Base-by-base conservation (phyloP, 805 yeast genomes). In the Hanseniaspora jakobsenii region DNA sequence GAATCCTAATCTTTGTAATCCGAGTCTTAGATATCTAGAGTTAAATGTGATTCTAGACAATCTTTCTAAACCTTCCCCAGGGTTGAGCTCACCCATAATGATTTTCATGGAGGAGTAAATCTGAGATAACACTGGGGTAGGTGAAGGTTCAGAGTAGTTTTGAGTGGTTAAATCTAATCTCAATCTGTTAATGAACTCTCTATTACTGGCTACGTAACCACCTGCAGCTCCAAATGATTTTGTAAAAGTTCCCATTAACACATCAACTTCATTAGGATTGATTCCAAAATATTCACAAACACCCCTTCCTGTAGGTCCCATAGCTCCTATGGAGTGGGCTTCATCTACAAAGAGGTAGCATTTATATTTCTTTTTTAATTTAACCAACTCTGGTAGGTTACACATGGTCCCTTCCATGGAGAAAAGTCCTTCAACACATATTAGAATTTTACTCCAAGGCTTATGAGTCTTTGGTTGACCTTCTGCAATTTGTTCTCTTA, bases 191-290 rank as follows among this genome's bases (percentile, higher is more conserved):
- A 89, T 79, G 26, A 84, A 64, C 38, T 62, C 65, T 56, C 76
- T 71, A 50, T 70, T 70, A 36, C 81, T 93, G n/a, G 95, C 89
- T 51, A 91, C 67, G 60, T 91, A 91, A 37, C 98, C 99, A 57
- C 99, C 99, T 32, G 97, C 85, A 14, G 98, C 97, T 60, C 99
- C 98, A 61, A 91, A 91, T 1, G 95, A 84, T 64, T 91, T 91
- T 42, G 98, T 93, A 47, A 91, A 73, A 6, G 99, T 91, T 40
- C 99, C 99, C 99, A 91, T 91, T 52, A 91, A 65, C 50, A 91
- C 66, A 64, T 91, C 99, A 47, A 91, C 69, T 35, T 74, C 74
- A 10, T 65, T 59, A 32, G 97, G 89, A 51, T 77, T 72, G 38
- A 91, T 74, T 44, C 79, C 80, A 61, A 82, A 91, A 64, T 84